phyloP scores from a whole-genome alignment of 2,329 filamentous ascomycete genomes.

The Lecanicillium sp. region DNA sequence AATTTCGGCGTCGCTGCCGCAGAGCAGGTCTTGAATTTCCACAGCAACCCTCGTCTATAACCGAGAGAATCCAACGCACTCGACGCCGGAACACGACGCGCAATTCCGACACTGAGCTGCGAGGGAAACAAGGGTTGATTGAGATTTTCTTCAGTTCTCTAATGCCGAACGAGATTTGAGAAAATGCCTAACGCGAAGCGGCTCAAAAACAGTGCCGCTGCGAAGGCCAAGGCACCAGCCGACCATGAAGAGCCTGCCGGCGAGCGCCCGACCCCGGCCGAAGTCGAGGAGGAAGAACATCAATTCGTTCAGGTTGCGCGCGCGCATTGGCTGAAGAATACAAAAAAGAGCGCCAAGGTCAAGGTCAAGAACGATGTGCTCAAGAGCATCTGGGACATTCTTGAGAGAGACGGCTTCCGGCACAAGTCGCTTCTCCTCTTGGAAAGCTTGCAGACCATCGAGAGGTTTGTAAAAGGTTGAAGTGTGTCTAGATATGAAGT shows the following conservation, averaged over 20 bases:
- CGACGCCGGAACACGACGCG: constrained; percentile 1
- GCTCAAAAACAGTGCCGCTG: constrained; percentile 47
- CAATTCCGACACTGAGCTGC: background rate
- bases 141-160: too few species aligned
- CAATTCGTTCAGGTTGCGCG: constrained; percentile 72
- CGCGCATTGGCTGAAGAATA: constrained; percentile 73
- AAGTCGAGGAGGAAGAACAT: constrained; percentile 66
- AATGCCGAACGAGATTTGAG: constrained; percentile 11
- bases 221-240: constrained; percentile 29
- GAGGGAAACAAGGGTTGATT: background rate
- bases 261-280: constrained; percentile 48
- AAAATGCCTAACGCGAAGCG: constrained; percentile 55
- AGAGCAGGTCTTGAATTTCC: constrained; percentile 16
- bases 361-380: constrained; percentile 80
- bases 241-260: constrained; percentile 33
- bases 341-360: constrained; percentile 54
- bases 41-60: constrained; percentile 2
- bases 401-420: constrained; percentile 76
- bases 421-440: constrained; percentile 73
- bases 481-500: background rate
- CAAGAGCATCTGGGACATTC: constrained; percentile 82
- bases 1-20: constrained; percentile 22
- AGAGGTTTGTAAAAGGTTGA: constrained; percentile 53
- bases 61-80: background rate
- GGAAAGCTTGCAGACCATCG: constrained; percentile 85